Evolutionary conservation across 495 filamentous ascomycete species (phyloP).

Genomic region (Xylaria grammica): DNA sequence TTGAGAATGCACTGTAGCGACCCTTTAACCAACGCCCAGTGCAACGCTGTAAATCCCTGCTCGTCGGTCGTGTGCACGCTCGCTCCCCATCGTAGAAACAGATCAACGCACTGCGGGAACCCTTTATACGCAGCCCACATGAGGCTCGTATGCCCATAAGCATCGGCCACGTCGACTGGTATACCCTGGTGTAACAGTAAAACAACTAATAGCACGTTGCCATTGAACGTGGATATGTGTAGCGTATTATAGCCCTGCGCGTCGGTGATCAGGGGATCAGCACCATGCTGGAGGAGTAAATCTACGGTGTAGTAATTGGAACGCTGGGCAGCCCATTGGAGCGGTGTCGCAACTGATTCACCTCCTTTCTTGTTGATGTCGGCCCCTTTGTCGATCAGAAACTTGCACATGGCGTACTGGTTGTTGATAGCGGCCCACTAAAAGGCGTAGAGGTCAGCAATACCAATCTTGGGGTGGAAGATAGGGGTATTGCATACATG

Average conservation of each 20-base stretch:
- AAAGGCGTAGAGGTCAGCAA: slow-evolving; percentile 34
- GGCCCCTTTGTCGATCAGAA: slow-evolving; percentile 86
- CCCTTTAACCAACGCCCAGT: slow-evolving; percentile 96
- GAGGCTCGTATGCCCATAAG: slow-evolving; percentile 85
- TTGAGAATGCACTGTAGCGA: slow-evolving; percentile 85
- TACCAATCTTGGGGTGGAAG: not conserved
- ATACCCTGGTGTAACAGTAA: slow-evolving; percentile 89
- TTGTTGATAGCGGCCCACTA: slow-evolving; percentile 99
- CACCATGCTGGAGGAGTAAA: slow-evolving; percentile 82
- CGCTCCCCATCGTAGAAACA: slow-evolving; percentile 94
- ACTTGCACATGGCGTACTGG: slow-evolving; percentile 94
- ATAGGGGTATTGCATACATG: slow-evolving; percentile 67
- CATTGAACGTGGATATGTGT: slow-evolving; percentile 95
- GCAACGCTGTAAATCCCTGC: slow-evolving; percentile 87
- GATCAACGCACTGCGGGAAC: slow-evolving; percentile 85
- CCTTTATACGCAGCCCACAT: slow-evolving; percentile 99
- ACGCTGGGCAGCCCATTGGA: slow-evolving; percentile 95
- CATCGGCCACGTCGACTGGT: slow-evolving; percentile 86
- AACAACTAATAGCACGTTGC: slow-evolving; percentile 91
- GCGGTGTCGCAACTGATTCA: slow-evolving; percentile 88
- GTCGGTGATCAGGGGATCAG: slow-evolving; percentile 87
- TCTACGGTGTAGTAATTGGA: slow-evolving; percentile 83
- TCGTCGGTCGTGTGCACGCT: slow-evolving; percentile 90
- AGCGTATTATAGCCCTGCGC: slow-evolving; percentile 96
- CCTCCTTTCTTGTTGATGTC: slow-evolving; percentile 94